A percentile compares a stretch with the other conserved stretches of the same genome.
These are phyloP conservation scores for Calonectria crousiana DNA, from an alignment of 2,329 filamentous ascomycete genomes.

Conservation along the genomic window DNA sequence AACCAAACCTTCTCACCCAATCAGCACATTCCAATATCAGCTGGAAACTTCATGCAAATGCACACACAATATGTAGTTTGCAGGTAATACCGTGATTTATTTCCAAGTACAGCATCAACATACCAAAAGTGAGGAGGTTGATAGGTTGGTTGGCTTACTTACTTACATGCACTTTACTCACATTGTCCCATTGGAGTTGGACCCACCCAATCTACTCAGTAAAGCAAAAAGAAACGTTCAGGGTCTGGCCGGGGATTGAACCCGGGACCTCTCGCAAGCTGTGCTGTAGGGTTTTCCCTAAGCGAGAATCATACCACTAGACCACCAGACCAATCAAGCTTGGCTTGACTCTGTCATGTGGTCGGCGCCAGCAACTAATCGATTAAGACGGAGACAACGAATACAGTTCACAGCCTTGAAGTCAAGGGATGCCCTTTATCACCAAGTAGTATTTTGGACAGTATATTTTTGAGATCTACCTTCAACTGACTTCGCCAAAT, in stretches of 20 bases:
- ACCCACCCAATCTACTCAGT: neutral
- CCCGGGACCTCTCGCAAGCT: constrained; percentile 59
- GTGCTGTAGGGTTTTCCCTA: constrained; percentile 63
- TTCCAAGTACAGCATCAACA: too few species aligned
- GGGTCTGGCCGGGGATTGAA: constrained; percentile 61
- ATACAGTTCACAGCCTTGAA: neutral
- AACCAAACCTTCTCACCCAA: neutral
- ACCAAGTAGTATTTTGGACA: neutral
- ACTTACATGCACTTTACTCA: too few species aligned
- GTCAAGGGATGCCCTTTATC: neutral
- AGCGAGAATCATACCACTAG: constrained; percentile 80
- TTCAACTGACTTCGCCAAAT: too few species aligned
- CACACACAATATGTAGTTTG: too few species aligned
- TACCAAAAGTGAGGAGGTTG: too few species aligned
- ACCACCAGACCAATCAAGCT: constrained; percentile 61
- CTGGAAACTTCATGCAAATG: neutral
- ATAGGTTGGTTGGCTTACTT: neutral
- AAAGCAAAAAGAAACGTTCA: constrained; percentile 7
- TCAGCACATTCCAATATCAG: neutral
- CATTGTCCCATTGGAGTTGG: too few species aligned
- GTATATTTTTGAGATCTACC: neutral
- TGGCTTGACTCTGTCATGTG: neutral
- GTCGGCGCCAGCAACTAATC: neutral
- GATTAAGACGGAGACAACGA: neutral
- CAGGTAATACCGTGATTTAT: too few species aligned